phyloP scores from a whole-genome alignment of 73 alveolate genomes.

The Tetrahymena borealis region DNA sequence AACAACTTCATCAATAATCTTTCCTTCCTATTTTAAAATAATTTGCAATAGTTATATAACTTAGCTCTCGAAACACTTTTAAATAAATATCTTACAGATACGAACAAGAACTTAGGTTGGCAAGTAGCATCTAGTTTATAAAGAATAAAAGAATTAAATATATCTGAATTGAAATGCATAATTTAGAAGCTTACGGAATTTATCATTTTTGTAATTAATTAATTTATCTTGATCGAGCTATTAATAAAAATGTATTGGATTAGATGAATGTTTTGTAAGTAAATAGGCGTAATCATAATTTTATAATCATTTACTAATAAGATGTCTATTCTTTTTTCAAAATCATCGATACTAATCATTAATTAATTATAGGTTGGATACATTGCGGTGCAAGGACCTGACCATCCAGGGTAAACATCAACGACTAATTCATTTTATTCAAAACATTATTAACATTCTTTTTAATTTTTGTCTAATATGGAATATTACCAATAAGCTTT shows the following conservation, averaged over 20 bases:
- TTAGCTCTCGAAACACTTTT: neutral
- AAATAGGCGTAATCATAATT: neutral
- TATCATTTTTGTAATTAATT: conserved; percentile 17
- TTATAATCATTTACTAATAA: neutral
- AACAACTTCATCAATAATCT: conserved; percentile 27
- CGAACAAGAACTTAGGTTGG: neutral
- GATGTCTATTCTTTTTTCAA: conserved; percentile 41
- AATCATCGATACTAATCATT: conserved; percentile 30
- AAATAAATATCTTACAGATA: neutral
- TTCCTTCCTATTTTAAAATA: conserved; percentile 12
- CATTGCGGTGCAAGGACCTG: conserved; percentile 45
- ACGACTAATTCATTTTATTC: neutral
- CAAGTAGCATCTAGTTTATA: neutral
- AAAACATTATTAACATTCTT: neutral
- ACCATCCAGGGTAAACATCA: conserved; percentile 46
- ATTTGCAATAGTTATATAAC: neutral
- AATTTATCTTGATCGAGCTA: neutral
- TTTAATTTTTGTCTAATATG: too few relatives aligned
- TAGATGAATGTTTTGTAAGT: neutral
- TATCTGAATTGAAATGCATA: neutral
- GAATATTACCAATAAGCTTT: neutral
- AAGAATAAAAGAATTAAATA: neutral
- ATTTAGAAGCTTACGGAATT: conserved; percentile 10
- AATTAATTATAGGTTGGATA: conserved; percentile 31
- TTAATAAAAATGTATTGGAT: neutral